Conservation (phyloP, 179 eudicot species). For the Pouteria campechiana region DNA sequence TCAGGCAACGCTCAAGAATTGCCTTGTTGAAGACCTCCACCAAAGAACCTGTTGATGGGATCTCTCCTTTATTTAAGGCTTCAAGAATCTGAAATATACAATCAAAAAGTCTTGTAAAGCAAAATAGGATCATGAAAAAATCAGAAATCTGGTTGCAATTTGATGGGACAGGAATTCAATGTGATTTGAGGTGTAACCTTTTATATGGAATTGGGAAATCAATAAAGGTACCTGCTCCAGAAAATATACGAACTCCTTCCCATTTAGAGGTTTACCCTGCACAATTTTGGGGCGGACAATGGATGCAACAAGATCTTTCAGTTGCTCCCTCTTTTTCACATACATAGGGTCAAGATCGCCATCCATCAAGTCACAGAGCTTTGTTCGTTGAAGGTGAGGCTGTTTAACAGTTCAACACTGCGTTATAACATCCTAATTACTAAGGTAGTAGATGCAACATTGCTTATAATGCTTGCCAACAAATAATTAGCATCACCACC, state of each 20-base stretch:
- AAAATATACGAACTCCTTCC: constrained; percentile 86
- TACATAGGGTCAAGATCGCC: constrained; percentile 68
- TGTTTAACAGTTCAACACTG: constrained; percentile 28
- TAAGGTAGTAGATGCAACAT: background rate
- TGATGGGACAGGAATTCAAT: no score
- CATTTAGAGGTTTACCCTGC: constrained; percentile 77
- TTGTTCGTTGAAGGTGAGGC: constrained; percentile 97
- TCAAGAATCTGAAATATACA: constrained; percentile 65
- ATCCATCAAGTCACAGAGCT: constrained; percentile 90
- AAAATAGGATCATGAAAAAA: background rate
- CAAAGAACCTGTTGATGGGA: constrained; percentile 94
- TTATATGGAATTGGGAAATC: background rate
- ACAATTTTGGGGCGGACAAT: constrained; percentile 74
- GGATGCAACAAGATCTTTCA: constrained; percentile 69
- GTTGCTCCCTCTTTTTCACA: constrained; percentile 69
- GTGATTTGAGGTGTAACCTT: no score
- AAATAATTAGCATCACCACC: no score
- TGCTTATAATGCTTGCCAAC: no score
- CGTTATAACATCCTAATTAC: background rate
- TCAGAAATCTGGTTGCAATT: background rate
- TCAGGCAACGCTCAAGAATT: constrained; percentile 75
- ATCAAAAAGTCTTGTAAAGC: background rate
- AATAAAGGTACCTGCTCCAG: constrained; percentile 61
- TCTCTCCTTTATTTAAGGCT: constrained; percentile 98
- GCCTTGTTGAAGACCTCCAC: constrained; percentile 95